These are phyloP conservation scores for Aspergillus taichungensis DNA, from an alignment of 495 filamentous ascomycete genomes.

Conservation along the genomic window DNA sequence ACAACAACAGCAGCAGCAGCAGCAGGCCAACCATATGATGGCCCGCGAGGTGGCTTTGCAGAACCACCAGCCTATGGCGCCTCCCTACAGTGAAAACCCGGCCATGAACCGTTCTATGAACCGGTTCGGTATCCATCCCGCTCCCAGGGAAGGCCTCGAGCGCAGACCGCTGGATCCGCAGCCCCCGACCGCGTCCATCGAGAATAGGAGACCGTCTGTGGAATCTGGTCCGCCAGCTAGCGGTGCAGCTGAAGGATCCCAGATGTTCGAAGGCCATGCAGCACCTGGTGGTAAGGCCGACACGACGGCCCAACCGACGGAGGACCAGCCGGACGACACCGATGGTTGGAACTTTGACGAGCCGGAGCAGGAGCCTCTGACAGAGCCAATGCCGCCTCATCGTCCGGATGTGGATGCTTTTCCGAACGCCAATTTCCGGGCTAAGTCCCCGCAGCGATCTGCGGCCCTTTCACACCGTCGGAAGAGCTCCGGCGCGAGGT, in stretches of 20 bases:
- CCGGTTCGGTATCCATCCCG: constrained; percentile 19
- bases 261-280: constrained; percentile 49
- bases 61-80: constrained; percentile 38
- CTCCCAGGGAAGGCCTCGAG: constrained; percentile 24
- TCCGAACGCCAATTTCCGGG: constrained; percentile 66
- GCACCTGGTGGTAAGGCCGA: constrained; percentile 34
- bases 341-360: constrained; percentile 96
- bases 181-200: constrained; percentile 26
- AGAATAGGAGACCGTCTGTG: constrained; percentile 27
- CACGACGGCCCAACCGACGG: constrained; percentile 16
- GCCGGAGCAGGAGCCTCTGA: constrained; percentile 32
- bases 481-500: constrained; percentile 69
- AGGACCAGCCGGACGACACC: constrained; percentile 44
- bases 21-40: constrained; percentile 39
- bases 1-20: constrained; percentile 25
- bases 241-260: constrained; percentile 44
- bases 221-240: constrained; percentile 45
- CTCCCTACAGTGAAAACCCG: constrained; percentile 37
- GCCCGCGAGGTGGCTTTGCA: constrained; percentile 37
- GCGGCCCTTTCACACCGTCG: constrained; percentile 65
- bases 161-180: constrained; percentile 32
- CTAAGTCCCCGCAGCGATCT: constrained; percentile 65
- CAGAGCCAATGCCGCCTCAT: constrained; percentile 45
- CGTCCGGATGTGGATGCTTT: constrained; percentile 80
- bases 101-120: constrained; percentile 24